phyloP scores from a whole-genome alignment of 2,329 filamentous ascomycete genomes.

The Harringtonia lauricola region DNA sequence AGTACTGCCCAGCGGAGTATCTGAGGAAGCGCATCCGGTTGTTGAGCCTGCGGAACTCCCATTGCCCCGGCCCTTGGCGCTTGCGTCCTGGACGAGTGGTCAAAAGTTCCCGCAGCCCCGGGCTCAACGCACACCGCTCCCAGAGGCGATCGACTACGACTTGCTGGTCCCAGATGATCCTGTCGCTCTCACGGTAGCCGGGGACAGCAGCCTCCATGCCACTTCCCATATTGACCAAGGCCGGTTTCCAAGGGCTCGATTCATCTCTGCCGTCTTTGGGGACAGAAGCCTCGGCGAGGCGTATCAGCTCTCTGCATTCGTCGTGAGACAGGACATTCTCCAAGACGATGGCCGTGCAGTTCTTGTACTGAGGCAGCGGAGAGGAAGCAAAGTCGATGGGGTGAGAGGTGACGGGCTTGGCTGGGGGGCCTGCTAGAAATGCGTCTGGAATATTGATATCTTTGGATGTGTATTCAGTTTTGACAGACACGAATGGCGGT shows the following conservation, averaged over 20 bases:
- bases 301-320: conserved; percentile 49
- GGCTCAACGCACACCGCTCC: conserved; percentile 37
- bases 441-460: conserved; percentile 28
- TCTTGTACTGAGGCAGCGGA: conserved; percentile 39
- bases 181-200: conserved; percentile 57
- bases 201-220: conserved; percentile 47
- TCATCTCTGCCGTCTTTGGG: conserved; percentile 18
- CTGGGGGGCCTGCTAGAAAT: conserved; percentile 32
- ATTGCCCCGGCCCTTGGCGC: conserved; percentile 16
- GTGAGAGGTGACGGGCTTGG: conserved; percentile 31
- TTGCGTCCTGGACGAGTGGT: conserved; percentile 17
- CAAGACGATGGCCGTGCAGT: conserved; percentile 47
- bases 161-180: conserved; percentile 63
- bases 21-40: conserved; percentile 65
- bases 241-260: conserved; percentile 48
- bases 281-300: conserved; percentile 38
- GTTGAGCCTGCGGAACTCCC: conserved; percentile 47
- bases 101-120: conserved; percentile 30
- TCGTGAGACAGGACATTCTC: conserved; percentile 50
- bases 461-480: conserved; percentile 15
- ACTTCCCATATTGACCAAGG: conserved; percentile 54
- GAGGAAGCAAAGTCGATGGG: conserved; percentile 43
- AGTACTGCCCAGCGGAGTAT: conserved; percentile 63
- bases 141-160: conserved; percentile 53
- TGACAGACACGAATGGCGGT: not conserved